Conservation (phyloP, 2,329 filamentous ascomycete species). For the Fusarium setosum region DNA sequence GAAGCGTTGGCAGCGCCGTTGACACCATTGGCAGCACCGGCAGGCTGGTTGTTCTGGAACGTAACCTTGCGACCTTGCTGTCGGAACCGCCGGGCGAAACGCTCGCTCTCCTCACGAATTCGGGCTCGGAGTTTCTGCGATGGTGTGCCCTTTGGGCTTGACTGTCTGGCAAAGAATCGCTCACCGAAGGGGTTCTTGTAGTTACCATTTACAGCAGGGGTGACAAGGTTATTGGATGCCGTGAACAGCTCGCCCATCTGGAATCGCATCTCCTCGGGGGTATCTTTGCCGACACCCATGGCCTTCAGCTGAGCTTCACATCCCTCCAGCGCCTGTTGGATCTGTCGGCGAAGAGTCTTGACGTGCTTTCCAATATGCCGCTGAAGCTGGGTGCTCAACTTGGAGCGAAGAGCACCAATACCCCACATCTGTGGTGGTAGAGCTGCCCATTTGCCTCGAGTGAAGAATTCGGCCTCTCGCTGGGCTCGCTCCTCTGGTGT, state of each 20-base stretch:
- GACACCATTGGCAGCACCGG: constrained; percentile 23
- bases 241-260: constrained; percentile 66
- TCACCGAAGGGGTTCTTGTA: constrained; percentile 66
- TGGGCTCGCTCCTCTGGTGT: constrained; percentile 54
- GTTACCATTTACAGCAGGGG: constrained; percentile 64
- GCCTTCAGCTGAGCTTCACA: constrained; percentile 62
- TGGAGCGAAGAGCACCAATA: constrained; percentile 57
- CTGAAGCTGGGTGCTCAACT: constrained; percentile 62
- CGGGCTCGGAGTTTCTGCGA: constrained; percentile 63
- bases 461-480: constrained; percentile 61
- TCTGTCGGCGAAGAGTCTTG: constrained; percentile 61
- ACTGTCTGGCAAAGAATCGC: constrained; percentile 62
- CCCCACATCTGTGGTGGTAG: constrained; percentile 62
- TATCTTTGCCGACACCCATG: constrained; percentile 63
- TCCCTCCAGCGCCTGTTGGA: constrained; percentile 60
- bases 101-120: constrained; percentile 63
- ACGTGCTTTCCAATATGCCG: constrained; percentile 64
- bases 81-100: constrained; percentile 60
- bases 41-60: constrained; percentile 48
- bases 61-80: constrained; percentile 62
- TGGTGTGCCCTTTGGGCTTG: constrained; percentile 61
- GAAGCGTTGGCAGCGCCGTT: constrained; percentile 5
- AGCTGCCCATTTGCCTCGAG: constrained; percentile 59
- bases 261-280: constrained; percentile 64
- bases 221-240: constrained; percentile 64